Evolutionary conservation across 176 grass and related monocot species (phyloP), one percentile per base, ranked within the genome.

Genomic region (Carex littledalei): DNA sequence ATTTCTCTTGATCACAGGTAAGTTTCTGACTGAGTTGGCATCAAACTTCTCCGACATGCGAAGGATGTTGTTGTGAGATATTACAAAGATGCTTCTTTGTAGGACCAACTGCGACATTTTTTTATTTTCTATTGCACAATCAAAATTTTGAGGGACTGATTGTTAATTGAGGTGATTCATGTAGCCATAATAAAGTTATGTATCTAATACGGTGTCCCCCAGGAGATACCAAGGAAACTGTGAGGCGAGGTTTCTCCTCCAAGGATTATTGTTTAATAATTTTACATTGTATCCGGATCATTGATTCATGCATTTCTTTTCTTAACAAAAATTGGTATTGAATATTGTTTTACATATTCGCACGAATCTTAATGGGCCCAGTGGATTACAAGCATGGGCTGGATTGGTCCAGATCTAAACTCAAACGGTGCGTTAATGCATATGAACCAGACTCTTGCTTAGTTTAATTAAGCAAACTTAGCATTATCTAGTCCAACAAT

Each of bases 41-140:
- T 86, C 71, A 56, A 95, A 99, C 68, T 99, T 99, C 86, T 91
- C 91, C 0, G 90, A 99, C 84, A 95, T 99, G 63, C 88, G 55
- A 79, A 94, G 96, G 86, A 79, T 99, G 67, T 81, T 94, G 4
- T 72, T 95, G 70, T 99, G 89, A 93, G 81, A 68, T 31, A 34
- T 18, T 18, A 74, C 18, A 74, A 74, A 43, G 20, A 49, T 73
- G 41, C 20, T 22, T 24, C 45, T 53, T 21, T 20, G 39, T 64
- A 81, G 60, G 60, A 81, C 10, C 29, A 49, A 26, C 74, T 56
- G 74, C 55, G 22, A 17, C 14, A 39, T 39, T 39, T 39, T 22
- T 22, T 12, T 32, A 55, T 55, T 81, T 63, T 49, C 16, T 47
- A 54, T 67, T 54, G 34, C 60, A 67, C 31, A 65, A 66, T 54